Base-by-base conservation (phyloP, 768 basidiomycete species). In the Antrodiella citrinella region DNA sequence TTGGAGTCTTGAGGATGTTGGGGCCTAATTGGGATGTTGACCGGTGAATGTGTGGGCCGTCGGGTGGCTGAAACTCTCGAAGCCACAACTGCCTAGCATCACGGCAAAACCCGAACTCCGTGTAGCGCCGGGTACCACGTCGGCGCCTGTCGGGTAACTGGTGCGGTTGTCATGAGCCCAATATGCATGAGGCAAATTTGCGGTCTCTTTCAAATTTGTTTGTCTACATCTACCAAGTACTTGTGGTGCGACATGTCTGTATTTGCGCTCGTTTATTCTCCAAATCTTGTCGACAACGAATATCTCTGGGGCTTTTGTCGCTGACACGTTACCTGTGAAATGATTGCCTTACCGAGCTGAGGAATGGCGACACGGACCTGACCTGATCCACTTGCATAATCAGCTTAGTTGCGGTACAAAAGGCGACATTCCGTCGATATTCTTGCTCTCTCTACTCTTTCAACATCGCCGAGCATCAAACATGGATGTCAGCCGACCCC, bases 1-100 rank as follows among this genome's bases (percentile, higher is more conserved):
- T 68, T 63, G 61, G 62, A 53, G 63, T 68, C 64, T 65, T 67
- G 65, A 67, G 53, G 54, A 55, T 58, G 61, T 59, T 57, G 60
- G 61, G 54, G 30, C 30, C 30, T 35, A 35, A 35, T 35, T 35
- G 30, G 30, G 30, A 35, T 15, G 30, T 35, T 35, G 7, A 35
- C 7, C 15, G 15, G 30, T 35, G 30, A 15, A 15, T 7, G 30
- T 35, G 30, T 15, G 30, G 30, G 30, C 7, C 7, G 30, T 35
- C 30, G 30, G 30, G 30, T 35, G 30, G 30, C 30, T 35, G 30
- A 35, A 35, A 35, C 30, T 15, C 15, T 35, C 7, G 7, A 7
- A 7, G 30, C 30, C 30, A 35, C 30, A 35, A 35, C 30, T 35
- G 30, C 30, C 30, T 35, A 35, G 30, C 30, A n/a, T 35, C 7